A percentile compares a stretch with the other conserved stretches of the same genome.
Conservation (phyloP, 495 filamentous ascomycete genomes). For the Barbatosphaeria neglecta region DNA sequence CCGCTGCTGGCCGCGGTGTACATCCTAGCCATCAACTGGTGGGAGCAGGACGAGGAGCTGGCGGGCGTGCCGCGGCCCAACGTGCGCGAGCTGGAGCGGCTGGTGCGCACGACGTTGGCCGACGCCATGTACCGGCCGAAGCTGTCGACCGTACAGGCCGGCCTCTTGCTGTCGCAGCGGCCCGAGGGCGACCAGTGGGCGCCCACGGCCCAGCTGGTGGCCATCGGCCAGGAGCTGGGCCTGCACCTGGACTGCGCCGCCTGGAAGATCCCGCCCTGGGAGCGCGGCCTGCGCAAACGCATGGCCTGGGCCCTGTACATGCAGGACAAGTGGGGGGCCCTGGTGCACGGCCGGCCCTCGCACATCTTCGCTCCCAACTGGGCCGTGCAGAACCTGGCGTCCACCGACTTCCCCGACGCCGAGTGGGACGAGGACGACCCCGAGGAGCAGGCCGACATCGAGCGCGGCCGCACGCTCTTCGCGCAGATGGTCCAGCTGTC, state of each 20-base stretch:
- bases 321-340: conserved; percentile 86
- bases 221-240: conserved; percentile 71
- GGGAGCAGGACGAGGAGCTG: conserved; percentile 60
- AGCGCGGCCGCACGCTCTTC: conserved; percentile 58
- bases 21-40: conserved; percentile 82
- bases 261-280: conserved; percentile 84
- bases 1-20: conserved; percentile 82
- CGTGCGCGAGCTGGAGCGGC: conserved; percentile 60
- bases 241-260: conserved; percentile 77
- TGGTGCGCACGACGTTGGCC: conserved; percentile 59
- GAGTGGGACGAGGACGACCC: conserved; percentile 41
- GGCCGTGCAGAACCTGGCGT: conserved; percentile 59
- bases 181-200: conserved; percentile 79
- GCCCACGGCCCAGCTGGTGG: conserved; percentile 73
- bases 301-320: conserved; percentile 86
- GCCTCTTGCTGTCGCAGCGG: conserved; percentile 76
- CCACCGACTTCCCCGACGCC: conserved; percentile 62
- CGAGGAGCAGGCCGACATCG: conserved; percentile 52
- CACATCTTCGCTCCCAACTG: conserved; percentile 74
- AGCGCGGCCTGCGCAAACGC: conserved; percentile 69
- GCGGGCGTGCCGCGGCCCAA: conserved; percentile 58
- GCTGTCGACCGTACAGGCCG: conserved; percentile 88
- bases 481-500: conserved; percentile 64
- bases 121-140: conserved; percentile 76
- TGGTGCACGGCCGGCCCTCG: conserved; percentile 77